Base-by-base conservation (phyloP, 257 asterid genomes). In the Petunia axillaris region DNA sequence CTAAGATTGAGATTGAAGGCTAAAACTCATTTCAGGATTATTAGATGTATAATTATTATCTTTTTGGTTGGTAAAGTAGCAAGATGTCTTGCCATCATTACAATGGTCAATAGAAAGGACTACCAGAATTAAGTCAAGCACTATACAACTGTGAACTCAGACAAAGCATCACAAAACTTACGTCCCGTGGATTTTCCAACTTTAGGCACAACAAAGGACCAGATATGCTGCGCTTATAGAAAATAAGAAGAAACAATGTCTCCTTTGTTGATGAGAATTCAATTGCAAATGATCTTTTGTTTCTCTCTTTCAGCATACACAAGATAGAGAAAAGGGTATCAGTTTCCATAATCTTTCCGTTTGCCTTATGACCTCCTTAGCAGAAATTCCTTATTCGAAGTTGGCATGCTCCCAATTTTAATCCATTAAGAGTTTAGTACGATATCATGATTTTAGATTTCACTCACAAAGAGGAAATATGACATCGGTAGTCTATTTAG, bases 301-400 rank as follows among this genome's bases (percentile, higher is more conserved):
- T 73, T 50, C 58, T 73, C 16, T 36, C 78, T 35, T 50, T 50
- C 3, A 50, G 7, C 62, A 50, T 50, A 48, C 60, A 71, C 77
- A 50, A 48, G 48, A 50, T 57, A 36, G 46, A 73, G 62, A 50
- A 73, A 35, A 73, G 78, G 59, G 62, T 13, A 6, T 73, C 78
- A 50, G 78, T 13, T 71, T 71, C 78, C 41, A 73, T 35, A 73
- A 73, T 50, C 35, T 50, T 36, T 5, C 36, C 2, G 37, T 73
- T 62, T 50, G 36, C 60, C 78, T 73, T 73, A 36, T 73, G 25
- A 46, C 77, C 8, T 35, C 62, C 62, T 73, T 50, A 71, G 62
- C 77, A 35, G 43, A 71, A 46, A 52, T 71, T 35, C 48, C 77
- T 36, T 50, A 6, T 48, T 71, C 36, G 44, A 71, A 71, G 62